phyloP scores from a whole-genome alignment of 1,139 yeast species.

The Yamadazyma trypodendri region DNA sequence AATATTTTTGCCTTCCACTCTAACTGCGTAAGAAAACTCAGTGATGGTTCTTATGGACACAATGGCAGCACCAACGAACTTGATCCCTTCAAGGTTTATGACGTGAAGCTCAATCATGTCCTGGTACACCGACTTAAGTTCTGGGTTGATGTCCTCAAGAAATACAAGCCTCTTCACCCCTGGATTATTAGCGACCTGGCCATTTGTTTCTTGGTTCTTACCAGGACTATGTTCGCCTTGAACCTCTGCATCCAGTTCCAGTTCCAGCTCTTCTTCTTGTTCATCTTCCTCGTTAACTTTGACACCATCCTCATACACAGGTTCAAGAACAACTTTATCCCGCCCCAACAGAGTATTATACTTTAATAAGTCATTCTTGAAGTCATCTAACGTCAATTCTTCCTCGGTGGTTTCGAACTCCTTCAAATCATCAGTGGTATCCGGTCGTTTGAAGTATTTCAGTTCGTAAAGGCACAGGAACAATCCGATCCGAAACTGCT shows the following conservation, averaged over 20 bases:
- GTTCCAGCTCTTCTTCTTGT: neutral
- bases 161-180: neutral
- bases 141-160: neutral
- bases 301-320: constrained; percentile 5
- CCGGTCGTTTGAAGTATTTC: constrained; percentile 49
- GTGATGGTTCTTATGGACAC: constrained; percentile 21
- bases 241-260: constrained; percentile 1
- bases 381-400: constrained; percentile 23
- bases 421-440: constrained; percentile 41
- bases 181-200: neutral
- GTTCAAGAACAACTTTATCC: constrained; percentile 3
- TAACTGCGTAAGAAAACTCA: constrained; percentile 52
- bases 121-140: neutral
- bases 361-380: constrained; percentile 15
- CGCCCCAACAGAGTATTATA: constrained; percentile 6
- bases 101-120: constrained; percentile 3
- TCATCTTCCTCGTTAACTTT: neutral
- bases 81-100: neutral
- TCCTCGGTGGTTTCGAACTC: constrained; percentile 53
- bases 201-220: neutral
- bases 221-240: neutral
- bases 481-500: constrained; percentile 62
- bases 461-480: constrained; percentile 75
- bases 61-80: neutral
- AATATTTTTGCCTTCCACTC: constrained; percentile 28